Base-by-base conservation (phyloP, 2,329 filamentous ascomycete genomes). In the Microsporum audouinii region DNA sequence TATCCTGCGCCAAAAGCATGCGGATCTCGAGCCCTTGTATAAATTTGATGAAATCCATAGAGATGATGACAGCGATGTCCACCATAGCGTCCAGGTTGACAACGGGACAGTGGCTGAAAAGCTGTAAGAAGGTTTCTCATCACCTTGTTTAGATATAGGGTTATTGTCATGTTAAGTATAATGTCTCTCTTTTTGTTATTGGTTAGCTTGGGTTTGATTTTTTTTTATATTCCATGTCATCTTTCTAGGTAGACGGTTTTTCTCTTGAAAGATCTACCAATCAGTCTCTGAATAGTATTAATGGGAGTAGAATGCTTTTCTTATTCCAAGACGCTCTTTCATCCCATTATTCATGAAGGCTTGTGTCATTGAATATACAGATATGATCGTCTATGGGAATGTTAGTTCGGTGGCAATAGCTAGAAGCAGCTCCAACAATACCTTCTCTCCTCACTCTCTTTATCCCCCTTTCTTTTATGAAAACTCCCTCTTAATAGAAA, bases 1-100 rank as follows among this genome's bases (percentile, higher is more conserved):
- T 69, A 70, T 87, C 29, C 68, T 86, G 47, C 76, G 79, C 45
- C 75, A 79, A 65, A 55, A 55, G 33, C 69, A 76, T 12, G 77
- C 77, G 5, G 68, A 70, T 49, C 69, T 81, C 14, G 75, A 78
- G 66, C 78, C 78, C 27, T 72, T 84, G 31, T 84, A 83, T 69
- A 74, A 78, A 33, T 78, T 82, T 60, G 79, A 78, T n/a, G 57
- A 63, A 38, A 29, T 65, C 4, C 47, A 51, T 3, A n/a, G 61
- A 47, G 62, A 62, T 17, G 60, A 62, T 5, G 31, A 55, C 3
- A 53, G 49, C 36, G 51, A 55, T 55, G 51, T 31, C 14, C 51
- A 34, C 6, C 29, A 34, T 1, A 55, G 31, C 17, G n/a, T 55
- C 14, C 51, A 55, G 31, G 51, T 34, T 55, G 51, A 55, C 31